Base-by-base conservation (phyloP, 2,329 filamentous ascomycete genomes). In the Myotisia sp. region DNA sequence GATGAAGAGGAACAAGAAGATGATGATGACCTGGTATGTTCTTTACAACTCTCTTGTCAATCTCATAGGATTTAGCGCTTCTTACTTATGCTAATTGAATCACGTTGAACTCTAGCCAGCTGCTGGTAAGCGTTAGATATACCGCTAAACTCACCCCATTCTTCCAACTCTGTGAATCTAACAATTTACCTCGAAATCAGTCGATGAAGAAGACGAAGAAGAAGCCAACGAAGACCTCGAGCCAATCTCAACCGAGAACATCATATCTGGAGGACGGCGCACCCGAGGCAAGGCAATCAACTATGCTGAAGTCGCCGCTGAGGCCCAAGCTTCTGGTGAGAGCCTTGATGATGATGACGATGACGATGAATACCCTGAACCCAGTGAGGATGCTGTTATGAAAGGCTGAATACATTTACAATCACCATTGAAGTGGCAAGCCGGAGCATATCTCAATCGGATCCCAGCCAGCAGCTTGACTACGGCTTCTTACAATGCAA, bases 221-320 rank as follows among this genome's bases (percentile, higher is more conserved):
- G 30, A 6, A 9, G 40, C 18, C 3, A 65, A 51, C 12, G 70
- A 83, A 51, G 79, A 81, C 59, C 73, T 93, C 68, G 82, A 92
- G 55, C 86, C 87, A 62, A 94, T 98, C 56, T 83, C 92, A 55
- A 66, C 73, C 37, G 72, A 73, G 56, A 95, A 95, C 70, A 92
- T 95, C 57, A 76, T 95, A 53, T 57, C 64, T 39, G 71, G 68
- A 44, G 78, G 78, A 43, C 74, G 77, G 49, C 87, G 90, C 59
- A 95, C 87, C 43, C 87, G 87, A 52, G 86, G 86, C 54, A 82
- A 83, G 60, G 71, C 76, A 52, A 94, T 95, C 56, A 83, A 95
- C 68, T 95, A 83, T 62, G 79, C 80, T 51, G 85, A 92, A 66
- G 86, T 86, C 13, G 84, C 83, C 17, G 70, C 80, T 60, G 76